Percentiles rank a stretch among this genome's conserved stretches.
Conservation (phyloP, 2,329 filamentous ascomycete species). For the Cryphonectria nitschkei region DNA sequence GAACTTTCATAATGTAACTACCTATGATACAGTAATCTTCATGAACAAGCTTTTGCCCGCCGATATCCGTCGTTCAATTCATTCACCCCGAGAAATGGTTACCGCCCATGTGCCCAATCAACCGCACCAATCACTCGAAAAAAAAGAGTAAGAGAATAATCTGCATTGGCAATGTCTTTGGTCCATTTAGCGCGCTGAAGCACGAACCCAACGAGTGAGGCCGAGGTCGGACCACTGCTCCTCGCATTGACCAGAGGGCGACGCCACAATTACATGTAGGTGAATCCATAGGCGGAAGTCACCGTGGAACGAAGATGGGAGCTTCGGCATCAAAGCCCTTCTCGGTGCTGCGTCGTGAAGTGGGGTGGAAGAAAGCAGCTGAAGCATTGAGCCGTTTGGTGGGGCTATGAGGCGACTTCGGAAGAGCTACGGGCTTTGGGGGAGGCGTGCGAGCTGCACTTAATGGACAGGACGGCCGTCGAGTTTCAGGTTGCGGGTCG, state of each 20-base stretch:
- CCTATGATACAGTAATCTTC: slow-evolving; percentile 27
- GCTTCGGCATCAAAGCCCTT: slow-evolving; percentile 16
- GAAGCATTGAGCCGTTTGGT: slow-evolving; percentile 17
- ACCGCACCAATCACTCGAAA: slow-evolving; percentile 23
- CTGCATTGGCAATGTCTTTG: slow-evolving; percentile 15
- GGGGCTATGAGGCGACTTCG: neutral
- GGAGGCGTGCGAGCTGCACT: slow-evolving; percentile 9
- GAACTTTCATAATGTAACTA: slow-evolving; percentile 26
- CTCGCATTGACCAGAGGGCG: neutral
- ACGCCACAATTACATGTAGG: slow-evolving; percentile 8
- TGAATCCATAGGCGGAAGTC: slow-evolving; percentile 11
- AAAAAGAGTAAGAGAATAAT: slow-evolving; percentile 9
- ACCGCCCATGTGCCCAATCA: slow-evolving; percentile 23
- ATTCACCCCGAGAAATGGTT: slow-evolving; percentile 18
- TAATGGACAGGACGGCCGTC: neutral
- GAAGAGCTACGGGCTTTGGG: slow-evolving; percentile 4
- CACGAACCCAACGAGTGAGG: slow-evolving; percentile 7
- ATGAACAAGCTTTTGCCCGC: slow-evolving; percentile 22
- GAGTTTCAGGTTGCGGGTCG: slow-evolving; percentile 14
- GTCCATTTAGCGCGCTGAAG: slow-evolving; percentile 13
- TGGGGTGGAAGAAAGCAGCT: slow-evolving; percentile 16
- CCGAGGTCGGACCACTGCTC: neutral
- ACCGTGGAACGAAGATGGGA: slow-evolving; percentile 18
- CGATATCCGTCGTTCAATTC: slow-evolving; percentile 23
- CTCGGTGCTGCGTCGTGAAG: slow-evolving; percentile 1